Base-by-base conservation (phyloP, 352 stramenopile species). In the Globisporangium irregulare region DNA sequence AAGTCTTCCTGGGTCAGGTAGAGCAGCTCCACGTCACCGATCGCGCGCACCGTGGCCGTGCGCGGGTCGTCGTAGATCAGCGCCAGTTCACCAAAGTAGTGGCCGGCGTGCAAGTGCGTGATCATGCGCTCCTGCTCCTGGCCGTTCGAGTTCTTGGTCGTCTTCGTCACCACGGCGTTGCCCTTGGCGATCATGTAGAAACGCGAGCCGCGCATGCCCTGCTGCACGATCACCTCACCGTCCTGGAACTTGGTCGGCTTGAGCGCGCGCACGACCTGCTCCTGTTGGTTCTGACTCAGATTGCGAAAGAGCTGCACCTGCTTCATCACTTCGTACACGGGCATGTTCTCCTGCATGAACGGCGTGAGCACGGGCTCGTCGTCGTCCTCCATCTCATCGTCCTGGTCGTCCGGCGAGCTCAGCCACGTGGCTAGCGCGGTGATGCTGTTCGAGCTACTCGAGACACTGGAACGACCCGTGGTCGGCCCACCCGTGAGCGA, bases 51-150 rank as follows among this genome's bases (percentile, higher is more conserved):
- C 9, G 88, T 94, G 7, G 88, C 86, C 3, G 85, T 93, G 20
- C 92, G 89, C 12, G 89, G 89, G 69, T 98, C 91, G 62, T 96
- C 86, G 67, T 97, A 94, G 63, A 98, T 95, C 27, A 98, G 77
- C 4, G 94, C 91, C 12, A 95, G 74, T 71, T 98, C 94, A 10
- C 94, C 94, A 74, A 98, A 98, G 77, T 97, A 98, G 62, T 95
- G 89, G 3, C 93, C 91, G n/a, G 87, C 88, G 62, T 96, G 85
- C 58, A 97, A 60, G 68, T 96, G 85, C 57, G 90, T 97, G 41
- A 97, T 77, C 88, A 96, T 94, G 29, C 86, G 84, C 38, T 96
- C 88, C 59, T 90, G 79, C 1, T 86, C 81, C 8, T 82, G 70
- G 29, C 68, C 73, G 25, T 76, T 66, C 43, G 62, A 70, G 7